A percentile compares a stretch with the other conserved stretches of the same genome.
Conservation (phyloP, 495 filamentous ascomycete genomes). For the Penicillium bialowiezense region DNA sequence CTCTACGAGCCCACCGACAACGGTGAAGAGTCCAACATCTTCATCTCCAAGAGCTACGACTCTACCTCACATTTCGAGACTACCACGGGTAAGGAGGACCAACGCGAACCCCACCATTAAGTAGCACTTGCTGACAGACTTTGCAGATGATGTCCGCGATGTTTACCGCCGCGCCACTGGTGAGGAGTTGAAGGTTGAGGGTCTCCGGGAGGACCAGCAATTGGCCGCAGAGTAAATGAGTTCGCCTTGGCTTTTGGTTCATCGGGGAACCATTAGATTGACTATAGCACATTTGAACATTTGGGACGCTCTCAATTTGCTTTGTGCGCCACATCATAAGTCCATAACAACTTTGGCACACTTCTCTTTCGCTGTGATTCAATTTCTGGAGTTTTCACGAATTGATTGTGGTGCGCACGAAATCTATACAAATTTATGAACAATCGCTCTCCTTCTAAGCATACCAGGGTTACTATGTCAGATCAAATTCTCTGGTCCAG, state of each 20-base stretch:
- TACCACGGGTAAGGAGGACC: constrained; percentile 68
- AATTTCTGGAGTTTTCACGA: too few relatives aligned
- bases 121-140: too few relatives aligned
- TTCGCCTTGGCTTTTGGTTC: constrained; percentile 14
- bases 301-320: constrained; percentile 20
- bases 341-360: constrained; percentile 17
- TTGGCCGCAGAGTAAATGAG: constrained; percentile 47
- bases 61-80: constrained; percentile 97
- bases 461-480: neutral
- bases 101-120: too few relatives aligned
- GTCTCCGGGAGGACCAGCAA: constrained; percentile 50
- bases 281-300: constrained; percentile 34
- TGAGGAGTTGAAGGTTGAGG: constrained; percentile 74
- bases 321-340: constrained; percentile 12
- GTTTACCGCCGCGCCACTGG: constrained; percentile 86
- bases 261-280: constrained; percentile 33
- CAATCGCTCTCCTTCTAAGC: neutral
- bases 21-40: constrained; percentile 86
- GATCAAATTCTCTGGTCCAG: constrained; percentile 24
- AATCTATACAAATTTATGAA: constrained; percentile 2
- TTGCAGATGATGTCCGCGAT: constrained; percentile 82
- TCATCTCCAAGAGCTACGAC: constrained; percentile 98
- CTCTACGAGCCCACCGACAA: constrained; percentile 89
- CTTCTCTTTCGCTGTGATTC: neutral
- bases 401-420: too few relatives aligned